Base-by-base conservation (phyloP, 106 monocot genomes). In the Ottelia alismoides region DNA sequence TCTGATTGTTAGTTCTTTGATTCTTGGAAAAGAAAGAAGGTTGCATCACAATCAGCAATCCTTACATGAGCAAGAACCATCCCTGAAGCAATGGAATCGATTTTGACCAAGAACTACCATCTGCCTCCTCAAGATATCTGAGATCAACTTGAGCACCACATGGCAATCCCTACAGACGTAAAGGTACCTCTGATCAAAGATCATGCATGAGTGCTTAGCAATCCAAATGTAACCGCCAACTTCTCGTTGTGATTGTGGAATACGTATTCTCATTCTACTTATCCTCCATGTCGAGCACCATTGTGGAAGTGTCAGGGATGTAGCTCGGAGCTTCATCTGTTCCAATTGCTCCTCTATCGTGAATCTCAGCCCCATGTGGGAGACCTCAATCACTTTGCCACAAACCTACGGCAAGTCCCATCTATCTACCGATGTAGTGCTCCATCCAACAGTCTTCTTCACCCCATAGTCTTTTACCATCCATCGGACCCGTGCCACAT, bases 91-190 rank as follows among this genome's bases (percentile, higher is more conserved):
- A 72, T 84, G 79, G 30, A 84, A 84, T 30, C 84, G 60, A 23
- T 79, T 84, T n/a, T 78, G 55, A 60, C 76, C 84, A 31, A 75
- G 68, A 10, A 84, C 69, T 4, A 84, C 55, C 20, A 79, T 77
- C 61, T 81, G 31, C 22, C 85, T 17, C 1, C 51, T 25, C 1
- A 49, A 25, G 12, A 81, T 58, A 26, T 60, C 69, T 0, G 87
- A 87, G 6, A 81, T 72, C 65, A 81, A 53, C 62, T 87, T 87
- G n/a, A 75, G 27, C 26, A 72, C 71, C 1, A 61, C 69, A 58
- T 87, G 87, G 54, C 87, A 87, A 47, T 87, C 87, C 22, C 46
- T 63, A 57, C 87, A 87, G 3, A 81, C 77, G 11, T 81, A 62
- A 27, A 87, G 74, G 52, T 87, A 81, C 66, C 81, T 87, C 81